Evolutionary conservation across 352 stramenopile species (phyloP), one percentile per base, ranked within the genome.

Genomic region (Phytophthora syringae): DNA sequence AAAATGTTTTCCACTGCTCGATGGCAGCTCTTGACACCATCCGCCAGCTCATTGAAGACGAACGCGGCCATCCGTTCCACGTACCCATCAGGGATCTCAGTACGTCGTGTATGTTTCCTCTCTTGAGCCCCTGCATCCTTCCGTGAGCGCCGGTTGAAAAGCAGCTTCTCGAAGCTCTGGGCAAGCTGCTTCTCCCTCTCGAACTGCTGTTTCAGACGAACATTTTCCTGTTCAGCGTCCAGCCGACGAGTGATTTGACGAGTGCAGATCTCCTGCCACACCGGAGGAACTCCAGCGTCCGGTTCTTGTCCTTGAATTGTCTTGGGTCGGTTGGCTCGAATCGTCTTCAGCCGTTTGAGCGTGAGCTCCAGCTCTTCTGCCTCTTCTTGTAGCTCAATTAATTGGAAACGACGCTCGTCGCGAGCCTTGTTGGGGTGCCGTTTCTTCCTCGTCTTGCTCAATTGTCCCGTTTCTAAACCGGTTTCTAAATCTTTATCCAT

Each of bases 1-100:
- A 84, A 73, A 18, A 81, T 44, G 0, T 43, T 48, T 25, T 76
- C 72, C 11, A 81, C 67, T 10, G 73, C 53, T 2, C 39, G 20
- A 36, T 84, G 76, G 13, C 63, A 74, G 12, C 58, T 59, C 5
- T 84, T 70, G 2, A 77, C 69, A 16, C 76, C 65, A 15, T 55
- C 68, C 12, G 56, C 48, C 5, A 79, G 63, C 7, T 79, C 63
- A 6, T 76, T 48, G 12, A 74, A 74, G 5, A 79, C 69, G 21
- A 69, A 44, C 4, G 69, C 57, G 10, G 60, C 43, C 60, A 68
- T 68, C 5, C 34, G 43, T 28, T 68, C 60, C 4, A 69, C 45
- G 5, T 69, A 48, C 1, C 61, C 53, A 9, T 18, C 60, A 36
- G 60, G 61, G 4, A 64, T 64, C 36, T 64, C 61, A 3, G 61